A percentile compares a stretch with the other conserved stretches of the same genome.
Conservation (phyloP, 192 early-diverging fungal genomes). For the Podila epicladia region DNA sequence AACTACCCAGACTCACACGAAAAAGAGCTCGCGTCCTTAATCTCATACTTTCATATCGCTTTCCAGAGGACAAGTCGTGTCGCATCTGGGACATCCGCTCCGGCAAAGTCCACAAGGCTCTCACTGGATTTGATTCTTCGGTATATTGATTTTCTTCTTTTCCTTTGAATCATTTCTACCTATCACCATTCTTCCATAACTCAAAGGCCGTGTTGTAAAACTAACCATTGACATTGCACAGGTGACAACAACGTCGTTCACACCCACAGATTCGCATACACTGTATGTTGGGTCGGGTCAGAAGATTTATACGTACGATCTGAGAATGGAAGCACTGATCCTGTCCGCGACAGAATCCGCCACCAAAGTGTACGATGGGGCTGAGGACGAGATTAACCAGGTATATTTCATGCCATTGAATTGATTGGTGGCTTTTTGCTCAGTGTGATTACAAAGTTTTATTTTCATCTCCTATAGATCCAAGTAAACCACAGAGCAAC, state of each 20-base stretch:
- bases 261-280: slow-evolving; percentile 30
- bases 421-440: background rate
- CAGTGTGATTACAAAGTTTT: background rate
- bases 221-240: background rate
- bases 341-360: slow-evolving; percentile 43
- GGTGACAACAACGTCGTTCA: slow-evolving; percentile 30
- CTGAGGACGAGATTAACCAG: slow-evolving; percentile 61
- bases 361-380: slow-evolving; percentile 46
- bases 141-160: slow-evolving; percentile 10
- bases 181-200: background rate
- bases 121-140: slow-evolving; percentile 33
- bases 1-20: background rate
- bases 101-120: slow-evolving; percentile 39
- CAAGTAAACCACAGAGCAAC: slow-evolving; percentile 58
- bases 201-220: background rate
- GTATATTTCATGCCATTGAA: slow-evolving; percentile 14
- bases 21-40: background rate
- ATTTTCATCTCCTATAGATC: slow-evolving; percentile 39
- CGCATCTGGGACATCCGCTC: slow-evolving; percentile 49
- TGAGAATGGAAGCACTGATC: slow-evolving; percentile 48
- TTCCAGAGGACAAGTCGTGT: slow-evolving; percentile 48
- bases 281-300: slow-evolving; percentile 33
- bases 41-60: background rate
- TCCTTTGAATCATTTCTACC: background rate
- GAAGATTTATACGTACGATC: slow-evolving; percentile 54